phyloP scores from a whole-genome alignment of 75 land plant genomes.

The Picea sitchensis region DNA sequence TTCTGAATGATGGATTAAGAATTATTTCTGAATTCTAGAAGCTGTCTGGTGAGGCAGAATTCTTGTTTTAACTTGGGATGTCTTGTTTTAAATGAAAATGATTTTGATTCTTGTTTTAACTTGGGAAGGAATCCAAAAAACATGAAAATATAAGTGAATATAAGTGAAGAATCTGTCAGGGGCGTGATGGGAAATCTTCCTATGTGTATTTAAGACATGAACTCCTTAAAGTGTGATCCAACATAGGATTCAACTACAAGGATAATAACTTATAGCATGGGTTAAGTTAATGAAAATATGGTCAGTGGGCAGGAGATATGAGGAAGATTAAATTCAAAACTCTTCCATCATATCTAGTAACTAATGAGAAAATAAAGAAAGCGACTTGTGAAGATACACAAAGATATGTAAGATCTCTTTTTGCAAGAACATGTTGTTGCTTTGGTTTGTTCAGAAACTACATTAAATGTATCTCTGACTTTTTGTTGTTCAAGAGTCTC shows the following conservation, averaged over 20 bases:
- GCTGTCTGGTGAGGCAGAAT: too few relatives aligned
- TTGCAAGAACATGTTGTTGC: conserved; percentile 58
- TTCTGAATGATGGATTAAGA: background rate
- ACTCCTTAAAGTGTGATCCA: background rate
- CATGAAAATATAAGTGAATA: too few relatives aligned
- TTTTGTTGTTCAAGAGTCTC: conserved; percentile 81
- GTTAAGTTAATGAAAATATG: background rate
- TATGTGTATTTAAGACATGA: too few relatives aligned
- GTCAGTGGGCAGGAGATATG: background rate
- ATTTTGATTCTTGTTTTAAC: too few relatives aligned
- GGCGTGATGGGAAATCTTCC: too few relatives aligned
- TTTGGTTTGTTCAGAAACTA: conserved; percentile 69
- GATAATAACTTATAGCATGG: background rate
- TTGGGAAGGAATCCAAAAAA: too few relatives aligned
- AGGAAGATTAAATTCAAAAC: background rate
- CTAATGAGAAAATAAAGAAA: background rate
- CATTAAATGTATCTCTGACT: conserved; percentile 53
- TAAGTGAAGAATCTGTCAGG: too few relatives aligned
- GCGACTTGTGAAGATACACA: background rate
- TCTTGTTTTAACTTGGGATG: too few relatives aligned
- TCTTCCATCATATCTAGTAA: background rate
- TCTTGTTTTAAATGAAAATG: too few relatives aligned
- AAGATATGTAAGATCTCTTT: background rate
- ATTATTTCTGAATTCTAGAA: too few relatives aligned
- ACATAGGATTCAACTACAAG: background rate